A percentile compares a stretch with the other conserved stretches of the same genome.
These are phyloP conservation scores for Trebouxiophyceae sp. DNA, from an alignment of 163 green algal species.

Conservation along the genomic window DNA sequence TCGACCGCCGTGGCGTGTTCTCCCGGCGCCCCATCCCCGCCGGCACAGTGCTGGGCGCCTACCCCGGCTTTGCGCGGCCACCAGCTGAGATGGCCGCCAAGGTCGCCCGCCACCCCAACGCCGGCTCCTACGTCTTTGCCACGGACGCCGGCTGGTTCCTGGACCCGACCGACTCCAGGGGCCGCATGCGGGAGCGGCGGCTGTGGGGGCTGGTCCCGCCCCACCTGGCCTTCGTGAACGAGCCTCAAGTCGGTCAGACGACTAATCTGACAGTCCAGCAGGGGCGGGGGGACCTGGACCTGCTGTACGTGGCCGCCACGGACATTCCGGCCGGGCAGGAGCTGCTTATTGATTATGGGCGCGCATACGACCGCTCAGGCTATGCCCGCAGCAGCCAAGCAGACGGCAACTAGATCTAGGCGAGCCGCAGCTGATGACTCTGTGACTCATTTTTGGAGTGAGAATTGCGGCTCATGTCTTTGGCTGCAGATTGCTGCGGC, in stretches of 20 bases:
- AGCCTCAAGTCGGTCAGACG: neutral
- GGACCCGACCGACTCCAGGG: neutral
- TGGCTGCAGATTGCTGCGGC: neutral
- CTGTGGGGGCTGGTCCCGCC: neutral
- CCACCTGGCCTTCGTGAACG: neutral
- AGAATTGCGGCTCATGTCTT: neutral
- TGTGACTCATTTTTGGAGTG: neutral
- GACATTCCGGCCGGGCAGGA: constrained; percentile 18
- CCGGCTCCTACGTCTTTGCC: neutral
- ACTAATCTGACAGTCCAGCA: neutral
- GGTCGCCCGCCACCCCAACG: neutral
- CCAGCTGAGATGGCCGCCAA: neutral
- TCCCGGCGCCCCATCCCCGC: constrained; percentile 12
- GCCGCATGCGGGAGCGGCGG: neutral
- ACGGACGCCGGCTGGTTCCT: neutral
- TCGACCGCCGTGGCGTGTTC: constrained; percentile 40
- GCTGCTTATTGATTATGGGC: constrained; percentile 24
- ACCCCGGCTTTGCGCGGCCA: constrained; percentile 26
- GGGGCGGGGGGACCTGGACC: neutral
- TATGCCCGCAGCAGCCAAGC: constrained; percentile 3
- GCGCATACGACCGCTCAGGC: constrained; percentile 7
- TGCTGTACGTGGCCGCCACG: constrained; percentile 12
- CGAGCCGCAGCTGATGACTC: no score
- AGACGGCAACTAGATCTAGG: no score
- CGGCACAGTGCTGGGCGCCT: constrained; percentile 25